phyloP scores from a whole-genome alignment of 495 filamentous ascomycete species.

The Chaetomium tenue region DNA sequence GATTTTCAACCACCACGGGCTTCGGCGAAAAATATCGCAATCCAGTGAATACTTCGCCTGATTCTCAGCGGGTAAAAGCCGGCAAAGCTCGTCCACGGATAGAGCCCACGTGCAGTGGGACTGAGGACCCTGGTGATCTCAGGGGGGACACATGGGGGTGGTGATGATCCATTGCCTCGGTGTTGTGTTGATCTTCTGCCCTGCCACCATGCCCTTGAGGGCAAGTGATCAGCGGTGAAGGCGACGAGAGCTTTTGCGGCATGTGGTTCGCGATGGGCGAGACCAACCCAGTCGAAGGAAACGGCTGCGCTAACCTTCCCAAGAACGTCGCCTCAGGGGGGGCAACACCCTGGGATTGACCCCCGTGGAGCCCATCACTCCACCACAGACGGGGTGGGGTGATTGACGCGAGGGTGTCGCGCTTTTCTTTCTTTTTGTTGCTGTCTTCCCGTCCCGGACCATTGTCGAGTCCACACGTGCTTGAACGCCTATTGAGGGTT shows the following conservation, averaged over 20 bases:
- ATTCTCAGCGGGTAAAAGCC: neutral
- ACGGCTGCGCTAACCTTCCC: neutral
- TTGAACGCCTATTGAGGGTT: neutral
- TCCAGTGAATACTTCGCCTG: neutral
- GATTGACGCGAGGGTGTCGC: slow-evolving; percentile 1
- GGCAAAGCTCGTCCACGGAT: neutral
- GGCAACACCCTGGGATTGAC: neutral
- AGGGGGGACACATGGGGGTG: neutral
- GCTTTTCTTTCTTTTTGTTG: neutral
- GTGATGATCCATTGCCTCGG: neutral
- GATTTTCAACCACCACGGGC: neutral
- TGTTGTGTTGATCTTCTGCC: slow-evolving; percentile 3
- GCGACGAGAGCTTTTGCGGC: neutral
- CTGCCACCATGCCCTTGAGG: neutral
- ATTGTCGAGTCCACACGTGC: neutral
- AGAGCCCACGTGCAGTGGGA: slow-evolving; percentile 1
- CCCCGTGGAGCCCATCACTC: neutral
- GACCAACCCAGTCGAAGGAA: neutral
- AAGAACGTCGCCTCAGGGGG: neutral
- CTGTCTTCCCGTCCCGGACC: neutral
- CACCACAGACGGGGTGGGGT: neutral
- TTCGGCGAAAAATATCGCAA: neutral
- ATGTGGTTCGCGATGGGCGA: neutral
- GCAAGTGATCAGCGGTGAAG: slow-evolving; percentile 8
- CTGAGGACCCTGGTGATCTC: neutral